These are phyloP conservation scores for Pugionium cornutum DNA, from an alignment of 345 rosid genomes.

Conservation along the genomic window DNA sequence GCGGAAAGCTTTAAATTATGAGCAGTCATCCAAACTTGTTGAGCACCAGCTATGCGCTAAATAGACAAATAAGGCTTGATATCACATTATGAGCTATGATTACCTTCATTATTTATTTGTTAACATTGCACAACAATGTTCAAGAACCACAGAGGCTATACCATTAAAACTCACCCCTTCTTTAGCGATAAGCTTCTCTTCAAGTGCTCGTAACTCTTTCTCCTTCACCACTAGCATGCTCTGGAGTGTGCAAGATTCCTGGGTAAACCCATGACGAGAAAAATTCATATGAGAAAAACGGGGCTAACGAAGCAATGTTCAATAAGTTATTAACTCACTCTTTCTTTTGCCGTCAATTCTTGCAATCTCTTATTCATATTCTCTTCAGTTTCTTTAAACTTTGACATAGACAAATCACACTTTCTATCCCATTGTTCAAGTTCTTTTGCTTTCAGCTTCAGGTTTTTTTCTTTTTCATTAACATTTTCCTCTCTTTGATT, in stretches of 20 bases:
- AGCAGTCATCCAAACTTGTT: slow-evolving; percentile 6
- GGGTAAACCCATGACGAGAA: slow-evolving; percentile 33
- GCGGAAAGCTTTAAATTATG: background rate
- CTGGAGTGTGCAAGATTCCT: slow-evolving; percentile 57
- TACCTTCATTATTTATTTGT: background rate
- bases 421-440: slow-evolving; percentile 57
- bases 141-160: slow-evolving; percentile 4
- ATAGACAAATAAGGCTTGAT: slow-evolving; percentile 12
- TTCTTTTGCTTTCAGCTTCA: slow-evolving; percentile 53
- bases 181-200: slow-evolving; percentile 67
- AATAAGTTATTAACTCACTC: slow-evolving; percentile 44
- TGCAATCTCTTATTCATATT: slow-evolving; percentile 50
- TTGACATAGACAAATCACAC: slow-evolving; percentile 48
- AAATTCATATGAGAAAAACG: slow-evolving; percentile 25
- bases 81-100: background rate
- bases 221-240: slow-evolving; percentile 51
- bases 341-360: slow-evolving; percentile 65
- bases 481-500: slow-evolving; percentile 63
- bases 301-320: slow-evolving; percentile 19
- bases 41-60: background rate
- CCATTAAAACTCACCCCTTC: slow-evolving; percentile 62
- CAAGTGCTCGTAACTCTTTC: slow-evolving; percentile 52
- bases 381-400: slow-evolving; percentile 59
- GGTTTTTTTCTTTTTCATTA: slow-evolving; percentile 51
- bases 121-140: slow-evolving; percentile 2